Percentiles rank a stretch among this genome's conserved stretches.
Conservation (phyloP, 176 grass and related monocot genomes). For the Aegilops bicornis region DNA sequence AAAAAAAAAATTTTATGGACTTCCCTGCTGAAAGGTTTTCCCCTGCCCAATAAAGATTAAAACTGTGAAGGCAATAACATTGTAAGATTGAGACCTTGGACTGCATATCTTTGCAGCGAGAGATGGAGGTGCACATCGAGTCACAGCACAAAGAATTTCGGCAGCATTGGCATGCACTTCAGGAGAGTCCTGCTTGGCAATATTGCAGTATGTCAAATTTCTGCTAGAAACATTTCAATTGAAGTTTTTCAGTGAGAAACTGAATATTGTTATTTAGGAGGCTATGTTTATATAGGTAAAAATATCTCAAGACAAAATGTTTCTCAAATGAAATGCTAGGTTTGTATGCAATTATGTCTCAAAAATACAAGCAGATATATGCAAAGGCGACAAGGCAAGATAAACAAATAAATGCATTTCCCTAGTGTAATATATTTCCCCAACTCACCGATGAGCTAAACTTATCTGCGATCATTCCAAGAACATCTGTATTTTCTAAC, state of each 20-base stretch:
- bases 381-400: not conserved
- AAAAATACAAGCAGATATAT: slow-evolving; percentile 24
- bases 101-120: slow-evolving; percentile 92
- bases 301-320: slow-evolving; percentile 3
- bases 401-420: slow-evolving; percentile 11
- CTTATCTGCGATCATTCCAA: slow-evolving; percentile 95
- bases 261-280: not conserved
- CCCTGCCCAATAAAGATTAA: not conserved
- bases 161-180: slow-evolving; percentile 97
- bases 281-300: not conserved
- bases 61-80: not conserved
- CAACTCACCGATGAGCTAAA: slow-evolving; percentile 90
- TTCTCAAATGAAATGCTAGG: not conserved
- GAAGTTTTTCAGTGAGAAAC: not conserved
- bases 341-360: slow-evolving; percentile 15
- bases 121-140: slow-evolving; percentile 84
- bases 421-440: not conserved
- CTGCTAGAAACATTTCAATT: not conserved
- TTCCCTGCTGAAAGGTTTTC: not conserved
- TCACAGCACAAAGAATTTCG: slow-evolving; percentile 94
- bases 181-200: slow-evolving; percentile 75
- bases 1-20: not conserved
- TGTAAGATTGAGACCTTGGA: slow-evolving; percentile 60
- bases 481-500: slow-evolving; percentile 94
- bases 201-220: slow-evolving; percentile 31